These are phyloP conservation scores for Coleophoma eucalyptorum DNA, from an alignment of 2,329 filamentous ascomycete genomes.

Conservation along the genomic window DNA sequence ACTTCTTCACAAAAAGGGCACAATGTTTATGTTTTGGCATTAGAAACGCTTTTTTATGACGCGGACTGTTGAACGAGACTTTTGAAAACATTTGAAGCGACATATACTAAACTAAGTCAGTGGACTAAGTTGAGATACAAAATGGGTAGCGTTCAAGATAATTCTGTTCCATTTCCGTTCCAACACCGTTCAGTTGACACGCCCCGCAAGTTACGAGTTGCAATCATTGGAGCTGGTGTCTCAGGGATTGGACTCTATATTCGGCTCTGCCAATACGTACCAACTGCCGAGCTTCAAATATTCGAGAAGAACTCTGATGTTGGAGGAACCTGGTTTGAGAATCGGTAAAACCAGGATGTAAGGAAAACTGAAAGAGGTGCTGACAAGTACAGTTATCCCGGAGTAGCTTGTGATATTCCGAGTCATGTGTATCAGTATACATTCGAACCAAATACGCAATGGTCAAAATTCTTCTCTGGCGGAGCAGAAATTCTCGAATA, in stretches of 20 bases:
- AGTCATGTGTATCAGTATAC: slow-evolving; percentile 51
- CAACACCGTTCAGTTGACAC: not conserved
- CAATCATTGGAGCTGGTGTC: slow-evolving; percentile 24
- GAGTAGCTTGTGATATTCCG: slow-evolving; percentile 46
- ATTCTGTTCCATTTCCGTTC: not conserved
- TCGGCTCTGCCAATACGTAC: slow-evolving; percentile 16
- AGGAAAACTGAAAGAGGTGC: no score
- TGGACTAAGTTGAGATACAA: not conserved
- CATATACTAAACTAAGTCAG: no score
- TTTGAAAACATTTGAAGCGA: no score
- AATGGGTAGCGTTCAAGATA: not conserved
- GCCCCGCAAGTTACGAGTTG: not conserved
- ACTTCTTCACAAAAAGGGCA: no score
- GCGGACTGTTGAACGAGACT: no score
- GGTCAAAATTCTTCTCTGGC: slow-evolving; percentile 51
- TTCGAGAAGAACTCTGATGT: slow-evolving; percentile 47
- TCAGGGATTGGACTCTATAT: slow-evolving; percentile 22
- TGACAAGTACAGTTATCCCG: slow-evolving; percentile 39
- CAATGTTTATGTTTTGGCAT: no score
- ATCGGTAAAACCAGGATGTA: slow-evolving; percentile 17
- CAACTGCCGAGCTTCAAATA: slow-evolving; percentile 30
- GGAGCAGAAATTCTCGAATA: slow-evolving; percentile 55
- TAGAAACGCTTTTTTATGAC: no score
- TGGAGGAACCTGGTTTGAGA: slow-evolving; percentile 50
- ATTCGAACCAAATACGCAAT: slow-evolving; percentile 52